Percentiles rank a stretch among this genome's conserved stretches.
Evolutionary conservation across 2,329 filamentous ascomycete genomes (phyloP).

Genomic region (Colletotrichum simmondsii): DNA sequence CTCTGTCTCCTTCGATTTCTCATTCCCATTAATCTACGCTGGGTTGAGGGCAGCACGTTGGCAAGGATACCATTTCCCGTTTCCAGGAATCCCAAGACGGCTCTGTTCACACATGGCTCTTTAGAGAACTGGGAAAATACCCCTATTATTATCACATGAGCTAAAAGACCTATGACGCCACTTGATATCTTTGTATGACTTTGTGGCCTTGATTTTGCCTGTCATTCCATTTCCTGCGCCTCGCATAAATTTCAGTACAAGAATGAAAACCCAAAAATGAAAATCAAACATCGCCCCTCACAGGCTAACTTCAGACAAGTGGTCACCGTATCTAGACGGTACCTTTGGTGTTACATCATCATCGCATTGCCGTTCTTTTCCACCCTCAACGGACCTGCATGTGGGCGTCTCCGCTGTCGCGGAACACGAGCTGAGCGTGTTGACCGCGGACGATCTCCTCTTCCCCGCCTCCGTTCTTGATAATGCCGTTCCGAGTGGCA

Average conservation of each 20-base stretch:
- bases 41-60: conserved; percentile 7
- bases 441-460: conserved; percentile 56
- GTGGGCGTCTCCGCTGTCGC: conserved; percentile 47
- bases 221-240: neutral
- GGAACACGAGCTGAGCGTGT: conserved; percentile 63
- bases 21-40: conserved; percentile 1
- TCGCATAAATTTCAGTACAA: neutral
- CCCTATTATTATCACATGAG: neutral
- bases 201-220: neutral
- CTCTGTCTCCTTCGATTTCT: neutral
- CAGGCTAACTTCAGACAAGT: neutral
- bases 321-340: neutral
- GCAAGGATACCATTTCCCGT: neutral
- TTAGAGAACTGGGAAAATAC: conserved; percentile 7
- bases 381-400: conserved; percentile 44
- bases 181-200: neutral
- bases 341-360: neutral
- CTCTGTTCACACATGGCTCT: neutral
- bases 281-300: neutral
- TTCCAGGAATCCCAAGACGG: conserved; percentile 4
- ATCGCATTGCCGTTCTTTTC: neutral
- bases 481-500: conserved; percentile 20
- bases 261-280: neutral
- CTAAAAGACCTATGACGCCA: conserved; percentile 3
- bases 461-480: conserved; percentile 20